Conservation (phyloP, 1,284 basidiomycete genomes). For the Melanopsichium pennsylvanicum region DNA sequence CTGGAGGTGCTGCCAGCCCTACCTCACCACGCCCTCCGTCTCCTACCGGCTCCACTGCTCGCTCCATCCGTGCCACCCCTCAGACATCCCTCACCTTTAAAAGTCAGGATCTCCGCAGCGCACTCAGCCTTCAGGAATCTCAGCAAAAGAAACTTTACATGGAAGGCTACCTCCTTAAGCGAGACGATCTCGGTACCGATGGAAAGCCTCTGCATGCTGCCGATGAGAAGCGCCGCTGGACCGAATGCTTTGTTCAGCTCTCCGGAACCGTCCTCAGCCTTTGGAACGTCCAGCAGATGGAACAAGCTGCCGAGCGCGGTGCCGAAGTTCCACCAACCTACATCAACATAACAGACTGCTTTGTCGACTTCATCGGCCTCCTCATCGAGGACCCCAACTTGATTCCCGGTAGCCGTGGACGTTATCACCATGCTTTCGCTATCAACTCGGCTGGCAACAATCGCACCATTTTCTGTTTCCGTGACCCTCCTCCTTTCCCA, state of each 20-base stretch:
- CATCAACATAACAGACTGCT: constrained; percentile 83
- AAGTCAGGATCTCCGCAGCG: constrained; percentile 59
- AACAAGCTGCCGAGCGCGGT: constrained; percentile 79
- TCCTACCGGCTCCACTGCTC: constrained; percentile 46
- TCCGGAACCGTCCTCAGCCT: constrained; percentile 89
- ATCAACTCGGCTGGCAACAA: constrained; percentile 95
- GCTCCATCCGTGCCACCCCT: constrained; percentile 47
- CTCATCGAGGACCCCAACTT: constrained; percentile 69
- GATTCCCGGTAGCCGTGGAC: constrained; percentile 68
- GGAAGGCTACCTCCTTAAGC: constrained; percentile 63
- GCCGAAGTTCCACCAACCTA: constrained; percentile 84
- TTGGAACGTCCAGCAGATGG: constrained; percentile 85
- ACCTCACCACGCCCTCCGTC: constrained; percentile 33
- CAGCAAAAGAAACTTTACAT: constrained; percentile 63
- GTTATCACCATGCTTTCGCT: constrained; percentile 78
- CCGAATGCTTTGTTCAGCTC: constrained; percentile 76
- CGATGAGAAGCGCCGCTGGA: constrained; percentile 57
- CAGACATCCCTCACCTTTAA: constrained; percentile 61
- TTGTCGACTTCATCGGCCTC: constrained; percentile 70
- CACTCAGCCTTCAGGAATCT: constrained; percentile 60
- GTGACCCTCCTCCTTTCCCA: constrained; percentile 52
- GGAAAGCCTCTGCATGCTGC: constrained; percentile 56
- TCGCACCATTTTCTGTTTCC: constrained; percentile 77
- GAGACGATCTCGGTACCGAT: constrained; percentile 59
- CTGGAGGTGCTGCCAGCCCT: constrained; percentile 15